Base-by-base conservation (phyloP, 495 filamentous ascomycete species). In the Tuber magnatum region DNA sequence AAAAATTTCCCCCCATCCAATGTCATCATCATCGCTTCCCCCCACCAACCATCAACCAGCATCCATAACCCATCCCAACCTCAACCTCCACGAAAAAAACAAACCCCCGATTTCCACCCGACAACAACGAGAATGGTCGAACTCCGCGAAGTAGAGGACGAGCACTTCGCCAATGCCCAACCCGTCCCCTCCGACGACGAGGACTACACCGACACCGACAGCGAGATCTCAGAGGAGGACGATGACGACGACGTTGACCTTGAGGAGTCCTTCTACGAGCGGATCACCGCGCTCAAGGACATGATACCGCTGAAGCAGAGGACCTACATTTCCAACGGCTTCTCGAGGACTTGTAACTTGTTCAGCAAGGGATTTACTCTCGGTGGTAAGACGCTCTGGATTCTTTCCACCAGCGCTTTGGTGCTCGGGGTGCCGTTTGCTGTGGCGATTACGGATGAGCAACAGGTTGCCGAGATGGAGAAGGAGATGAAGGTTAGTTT, bases 381-480 rank as follows among this genome's bases (percentile, higher is more conserved):
- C 79, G 86, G 88, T 79, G 94, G 94, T 70, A 94, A 94, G 87
- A 88, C 90, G 41, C 85, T 97, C 76, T 99, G 92, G 92, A 87
- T 97, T 68, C 84, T 99, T 41, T 91, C 89, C 83, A 97, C 94
- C 69, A 92, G 89, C 73, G 93, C 91, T 73, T 88, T 99, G 84
- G 85, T 99, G 81, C 84, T 99, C 73, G 93, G 92, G 82, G 92
- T 98, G 69, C 96, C 95, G 41, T 98, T 91, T 88, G 92, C 93
- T 73, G 87, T 99, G 76, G 93, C 94, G 61, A 92, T 92, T 84
- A 89, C 91, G 72, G 95, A 97, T 86, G 95, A 99, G 85, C 94
- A 97, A 87, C 91, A 96, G 87, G 89, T 94, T 82, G 87, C 92
- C 76, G 94, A 97, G 87, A 93, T 95, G 92, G 95, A 99, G 89